Evolutionary conservation across 495 filamentous ascomycete species (phyloP), one percentile per base, ranked within the genome.

Genomic region (Lasiosphaeriaceae sp.): DNA sequence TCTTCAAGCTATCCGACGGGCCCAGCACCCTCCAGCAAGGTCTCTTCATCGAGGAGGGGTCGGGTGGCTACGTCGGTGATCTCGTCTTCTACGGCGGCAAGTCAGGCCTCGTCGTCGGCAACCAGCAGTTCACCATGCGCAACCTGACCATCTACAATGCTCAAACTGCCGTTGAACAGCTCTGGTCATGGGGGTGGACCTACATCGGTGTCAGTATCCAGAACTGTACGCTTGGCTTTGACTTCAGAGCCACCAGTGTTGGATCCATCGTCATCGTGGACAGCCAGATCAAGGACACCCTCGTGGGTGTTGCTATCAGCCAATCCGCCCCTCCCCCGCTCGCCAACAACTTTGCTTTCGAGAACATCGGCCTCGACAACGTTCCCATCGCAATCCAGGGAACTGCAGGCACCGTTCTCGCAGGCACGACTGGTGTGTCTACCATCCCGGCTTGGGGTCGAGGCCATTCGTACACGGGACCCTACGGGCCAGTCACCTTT

Each of bases 101-200:
- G 6, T 76, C 83, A 47, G 90, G 80, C n/a, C 74, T 80, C 8
- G 72, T 75, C 17, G 63, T 91, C 47, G 88, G 89, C 50, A 91
- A 88, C 63, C 90, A 93, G 73, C 90, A 93, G 69, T 94, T 87
- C 59, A 92, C 89, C 12, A 83, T 87, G 67, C 81, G 87, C 39
- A 90, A 90, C 63, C 59, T 94, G 37, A 78, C 72, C 0, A 84
- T 93, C 66, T 70, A 68, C 60, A 79, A 83, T 60, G 81, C 78
- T 35, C 57, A 71, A 24, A 81, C 78, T 24, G 82, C 79, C 50
- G 74, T 88, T 53, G 72, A 62, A 46, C 74, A 78, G 59, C 50
- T 72, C 2, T 82, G 74, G 76, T 68, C 74, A 44, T 83, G 80
- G 79, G 76, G 76, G 0, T 82, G 71, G 78, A 88, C 84, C 31